phyloP scores from a whole-genome alignment of 129 eudicot genomes.

The Tagetes patula region DNA sequence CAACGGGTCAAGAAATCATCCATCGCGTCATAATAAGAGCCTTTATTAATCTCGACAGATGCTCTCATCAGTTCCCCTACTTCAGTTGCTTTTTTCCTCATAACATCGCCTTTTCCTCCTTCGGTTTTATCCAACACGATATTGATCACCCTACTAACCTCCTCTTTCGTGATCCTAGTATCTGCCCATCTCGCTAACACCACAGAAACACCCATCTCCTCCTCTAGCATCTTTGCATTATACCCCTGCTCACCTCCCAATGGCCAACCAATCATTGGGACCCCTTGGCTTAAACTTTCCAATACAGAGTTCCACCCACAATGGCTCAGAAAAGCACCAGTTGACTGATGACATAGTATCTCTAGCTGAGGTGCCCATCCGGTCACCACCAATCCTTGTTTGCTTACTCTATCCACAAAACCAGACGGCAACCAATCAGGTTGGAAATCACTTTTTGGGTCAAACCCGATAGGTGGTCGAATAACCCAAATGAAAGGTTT shows the following conservation, averaged over 20 bases:
- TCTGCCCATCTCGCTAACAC: slow-evolving; percentile 55
- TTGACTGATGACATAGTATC: slow-evolving; percentile 61
- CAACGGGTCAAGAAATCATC: slow-evolving; percentile 40
- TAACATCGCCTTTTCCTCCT: slow-evolving; percentile 48
- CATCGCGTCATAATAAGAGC: slow-evolving; percentile 57
- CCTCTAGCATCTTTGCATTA: slow-evolving; percentile 60
- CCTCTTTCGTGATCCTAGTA: slow-evolving; percentile 21
- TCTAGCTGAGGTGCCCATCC: slow-evolving; percentile 85
- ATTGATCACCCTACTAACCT: slow-evolving; percentile 56
- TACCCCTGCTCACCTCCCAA: too few species aligned
- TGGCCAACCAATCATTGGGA: slow-evolving; percentile 59
- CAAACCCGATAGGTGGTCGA: slow-evolving; percentile 71
- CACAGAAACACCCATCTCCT: slow-evolving; percentile 73
- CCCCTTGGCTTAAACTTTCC: slow-evolving; percentile 82
- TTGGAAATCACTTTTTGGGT: slow-evolving; percentile 27
- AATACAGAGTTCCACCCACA: slow-evolving; percentile 84
- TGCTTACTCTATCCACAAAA: slow-evolving; percentile 41
- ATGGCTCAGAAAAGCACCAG: slow-evolving; percentile 67
- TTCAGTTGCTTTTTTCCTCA: slow-evolving; percentile 58
- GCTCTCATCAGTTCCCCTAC: slow-evolving; percentile 42
- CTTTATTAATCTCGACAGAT: slow-evolving; percentile 24
- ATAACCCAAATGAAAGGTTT: slow-evolving; percentile 70
- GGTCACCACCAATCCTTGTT: slow-evolving; percentile 54
- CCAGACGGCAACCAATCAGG: slow-evolving; percentile 71
- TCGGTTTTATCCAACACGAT: slow-evolving; percentile 42